phyloP scores from a whole-genome alignment of 2,329 filamentous ascomycete genomes.

The Ophiostoma ips region DNA sequence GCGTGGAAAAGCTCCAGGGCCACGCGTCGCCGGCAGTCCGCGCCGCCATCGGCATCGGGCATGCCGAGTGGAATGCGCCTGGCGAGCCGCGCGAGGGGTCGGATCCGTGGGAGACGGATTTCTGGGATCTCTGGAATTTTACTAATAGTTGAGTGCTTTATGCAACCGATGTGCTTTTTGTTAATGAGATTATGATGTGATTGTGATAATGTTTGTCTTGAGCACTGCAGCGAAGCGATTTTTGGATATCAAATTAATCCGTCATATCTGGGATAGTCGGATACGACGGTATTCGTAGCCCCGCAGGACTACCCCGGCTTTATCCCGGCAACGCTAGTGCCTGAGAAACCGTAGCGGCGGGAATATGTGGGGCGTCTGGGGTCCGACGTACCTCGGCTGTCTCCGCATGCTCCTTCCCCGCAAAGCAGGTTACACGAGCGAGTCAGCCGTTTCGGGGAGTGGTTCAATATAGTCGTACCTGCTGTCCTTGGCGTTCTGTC shows the following conservation, averaged over 20 bases:
- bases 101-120: constrained; percentile 1
- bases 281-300: too few relatives aligned
- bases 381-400: background rate
- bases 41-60: background rate
- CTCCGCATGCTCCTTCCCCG: background rate
- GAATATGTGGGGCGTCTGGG: background rate
- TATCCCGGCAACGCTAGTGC: background rate
- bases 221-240: too few relatives aligned
- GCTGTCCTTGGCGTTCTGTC: too few relatives aligned
- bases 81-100: constrained; percentile 1
- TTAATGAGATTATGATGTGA: too few relatives aligned
- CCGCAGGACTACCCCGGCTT: background rate
- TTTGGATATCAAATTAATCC: too few relatives aligned
- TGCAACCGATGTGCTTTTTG: too few relatives aligned
- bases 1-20: constrained; percentile 9
- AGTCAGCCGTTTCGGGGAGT: background rate
- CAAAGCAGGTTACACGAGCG: background rate
- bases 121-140: constrained; percentile 6
- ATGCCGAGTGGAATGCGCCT: background rate
- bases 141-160: too few relatives aligned
- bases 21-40: constrained; percentile 9
- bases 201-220: too few relatives aligned
- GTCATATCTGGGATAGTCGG: too few relatives aligned
- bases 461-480: too few relatives aligned
- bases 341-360: background rate